phyloP scores from a whole-genome alignment of 2,329 filamentous ascomycete genomes.

The Tricladium varicosporioides region DNA sequence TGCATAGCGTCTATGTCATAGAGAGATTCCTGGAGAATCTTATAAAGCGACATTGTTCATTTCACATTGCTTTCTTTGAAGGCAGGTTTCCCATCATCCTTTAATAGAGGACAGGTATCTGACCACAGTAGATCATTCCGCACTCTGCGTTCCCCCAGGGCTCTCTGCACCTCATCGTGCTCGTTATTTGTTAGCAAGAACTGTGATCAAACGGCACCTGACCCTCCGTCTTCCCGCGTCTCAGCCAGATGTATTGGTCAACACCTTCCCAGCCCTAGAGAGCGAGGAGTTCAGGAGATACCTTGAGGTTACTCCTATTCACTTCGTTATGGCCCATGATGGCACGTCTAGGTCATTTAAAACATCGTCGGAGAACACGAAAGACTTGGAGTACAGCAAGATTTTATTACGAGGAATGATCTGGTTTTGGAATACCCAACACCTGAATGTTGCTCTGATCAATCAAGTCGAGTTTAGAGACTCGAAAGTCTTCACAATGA shows the following conservation, averaged over 20 bases:
- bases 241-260: constrained; percentile 33
- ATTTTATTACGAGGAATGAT: constrained; percentile 45
- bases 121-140: constrained; percentile 40
- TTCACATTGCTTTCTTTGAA: constrained; percentile 67
- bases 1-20: constrained; percentile 68
- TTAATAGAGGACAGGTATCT: not conserved
- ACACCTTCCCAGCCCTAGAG: constrained; percentile 44
- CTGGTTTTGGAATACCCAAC: constrained; percentile 50
- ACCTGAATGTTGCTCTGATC: constrained; percentile 61
- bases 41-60: constrained; percentile 63
- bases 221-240: constrained; percentile 24
- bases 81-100: constrained; percentile 16
- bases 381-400: constrained; percentile 19
- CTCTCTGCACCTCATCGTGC: constrained; percentile 33
- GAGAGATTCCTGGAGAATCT: constrained; percentile 64
- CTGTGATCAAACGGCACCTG: constrained; percentile 63
- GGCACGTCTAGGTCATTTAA: constrained; percentile 37
- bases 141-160: constrained; percentile 52
- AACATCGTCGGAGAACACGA: constrained; percentile 3
- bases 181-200: constrained; percentile 57
- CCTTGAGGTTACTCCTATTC: constrained; percentile 50
- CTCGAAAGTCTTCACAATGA: constrained; percentile 46
- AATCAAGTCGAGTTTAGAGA: constrained; percentile 63
- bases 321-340: constrained; percentile 70
- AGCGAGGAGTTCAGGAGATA: constrained; percentile 54